A percentile compares a stretch with the other conserved stretches of the same genome.
phyloP scores from a whole-genome alignment of 768 basidiomycete species.

The Pulveroboletus sp. region DNA sequence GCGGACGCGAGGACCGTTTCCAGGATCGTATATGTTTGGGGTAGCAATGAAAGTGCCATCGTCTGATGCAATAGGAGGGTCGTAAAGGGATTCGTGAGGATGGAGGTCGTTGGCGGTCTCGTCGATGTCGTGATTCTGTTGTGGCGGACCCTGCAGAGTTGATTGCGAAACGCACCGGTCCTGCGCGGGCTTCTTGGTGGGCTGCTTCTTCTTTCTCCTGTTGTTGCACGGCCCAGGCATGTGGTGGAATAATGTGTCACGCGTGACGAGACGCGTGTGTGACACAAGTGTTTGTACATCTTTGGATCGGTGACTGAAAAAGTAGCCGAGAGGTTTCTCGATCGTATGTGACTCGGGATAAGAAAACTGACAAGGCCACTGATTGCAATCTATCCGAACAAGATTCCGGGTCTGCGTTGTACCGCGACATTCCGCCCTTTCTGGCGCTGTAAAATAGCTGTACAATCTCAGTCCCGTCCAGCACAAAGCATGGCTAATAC shows the following conservation, averaged over 20 bases:
- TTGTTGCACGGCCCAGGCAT: constrained; percentile 66
- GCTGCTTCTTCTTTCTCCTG: constrained; percentile 42
- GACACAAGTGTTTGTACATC: constrained; percentile 20
- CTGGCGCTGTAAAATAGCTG: constrained; percentile 33
- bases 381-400: constrained; percentile 25
- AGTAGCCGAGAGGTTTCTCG: constrained; percentile 11
- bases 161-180: neutral
- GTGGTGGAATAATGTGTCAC: constrained; percentile 23
- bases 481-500: constrained; percentile 51
- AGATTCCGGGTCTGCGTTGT: constrained; percentile 24
- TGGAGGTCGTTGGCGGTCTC: constrained; percentile 7
- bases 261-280: constrained; percentile 31
- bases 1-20: constrained; percentile 73
- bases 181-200: constrained; percentile 18
- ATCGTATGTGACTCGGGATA: constrained; percentile 19
- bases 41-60: constrained; percentile 31
- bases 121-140: constrained; percentile 2
- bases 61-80: neutral
- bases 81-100: constrained; percentile 3
- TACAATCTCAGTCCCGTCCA: constrained; percentile 16
- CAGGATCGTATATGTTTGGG: constrained; percentile 74
- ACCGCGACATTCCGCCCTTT: constrained; percentile 20
- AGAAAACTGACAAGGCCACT: constrained; percentile 7
- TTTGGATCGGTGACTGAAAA: constrained; percentile 13
- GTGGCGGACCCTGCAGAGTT: neutral